Percentiles rank a stretch among this genome's conserved stretches.
These are phyloP conservation scores for Davidsoniella australis DNA, from an alignment of 2,329 filamentous ascomycete species.

Conservation along the genomic window DNA sequence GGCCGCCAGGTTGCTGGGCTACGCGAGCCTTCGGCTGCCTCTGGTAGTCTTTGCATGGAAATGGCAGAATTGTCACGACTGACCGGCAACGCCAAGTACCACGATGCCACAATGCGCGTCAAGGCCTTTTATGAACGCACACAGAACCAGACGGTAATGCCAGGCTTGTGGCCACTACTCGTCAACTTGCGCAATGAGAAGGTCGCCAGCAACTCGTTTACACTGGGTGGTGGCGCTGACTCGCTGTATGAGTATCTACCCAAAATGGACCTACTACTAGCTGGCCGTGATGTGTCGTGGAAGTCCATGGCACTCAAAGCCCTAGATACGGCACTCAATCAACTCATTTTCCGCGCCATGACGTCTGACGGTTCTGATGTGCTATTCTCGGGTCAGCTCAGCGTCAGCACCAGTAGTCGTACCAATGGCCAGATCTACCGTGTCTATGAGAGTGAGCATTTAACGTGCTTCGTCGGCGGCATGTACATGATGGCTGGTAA, in stretches of 20 bases:
- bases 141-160: constrained; percentile 52
- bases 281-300: constrained; percentile 44
- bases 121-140: constrained; percentile 50
- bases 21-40: constrained; percentile 29
- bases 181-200: constrained; percentile 28
- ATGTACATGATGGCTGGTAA: constrained; percentile 52
- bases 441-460: constrained; percentile 27
- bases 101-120: constrained; percentile 55
- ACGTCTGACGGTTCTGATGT: constrained; percentile 43
- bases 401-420: background rate
- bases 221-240: constrained; percentile 36
- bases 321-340: constrained; percentile 39
- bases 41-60: constrained; percentile 55
- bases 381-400: constrained; percentile 35
- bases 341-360: constrained; percentile 56
- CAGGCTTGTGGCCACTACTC: constrained; percentile 57
- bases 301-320: constrained; percentile 44
- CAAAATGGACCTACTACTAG: constrained; percentile 48
- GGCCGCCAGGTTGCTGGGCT: constrained; percentile 31
- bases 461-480: constrained; percentile 54
- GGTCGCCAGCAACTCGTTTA: constrained; percentile 27
- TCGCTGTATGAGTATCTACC: constrained; percentile 43
- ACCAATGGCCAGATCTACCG: background rate
- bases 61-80: constrained; percentile 60
- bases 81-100: constrained; percentile 40